Conservation (phyloP, 1,139 yeast genomes). For the Williopsis jadinii region DNA sequence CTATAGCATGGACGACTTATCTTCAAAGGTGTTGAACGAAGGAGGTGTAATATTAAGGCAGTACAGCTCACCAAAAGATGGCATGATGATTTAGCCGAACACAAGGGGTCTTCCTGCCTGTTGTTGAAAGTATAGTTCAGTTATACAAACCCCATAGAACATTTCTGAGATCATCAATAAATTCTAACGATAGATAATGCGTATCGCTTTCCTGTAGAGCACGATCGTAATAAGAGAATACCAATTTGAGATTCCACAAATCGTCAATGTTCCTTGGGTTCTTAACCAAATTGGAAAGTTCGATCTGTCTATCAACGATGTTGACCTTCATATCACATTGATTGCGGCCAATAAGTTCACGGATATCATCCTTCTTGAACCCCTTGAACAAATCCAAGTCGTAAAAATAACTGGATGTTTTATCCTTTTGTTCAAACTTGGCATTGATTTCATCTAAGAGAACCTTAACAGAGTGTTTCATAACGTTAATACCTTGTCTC, state of each 20-base stretch:
- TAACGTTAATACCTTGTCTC: slow-evolving; percentile 35
- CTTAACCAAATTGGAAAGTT: slow-evolving; percentile 38
- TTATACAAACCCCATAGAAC: slow-evolving; percentile 29
- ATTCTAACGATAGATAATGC: slow-evolving; percentile 38
- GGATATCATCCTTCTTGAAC: slow-evolving; percentile 14
- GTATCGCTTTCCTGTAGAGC: slow-evolving; percentile 16
- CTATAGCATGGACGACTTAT: slow-evolving; percentile 80
- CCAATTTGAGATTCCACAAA: slow-evolving; percentile 56
- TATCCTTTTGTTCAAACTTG: slow-evolving; percentile 10
- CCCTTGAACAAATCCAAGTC: slow-evolving; percentile 11
- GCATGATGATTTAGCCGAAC: slow-evolving; percentile 8
- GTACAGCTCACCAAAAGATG: slow-evolving; percentile 51
- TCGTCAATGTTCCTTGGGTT: slow-evolving; percentile 45
- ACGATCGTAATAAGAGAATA: slow-evolving; percentile 54
- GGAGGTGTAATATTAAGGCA: slow-evolving; percentile 76
- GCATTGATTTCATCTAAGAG: slow-evolving; percentile 21
- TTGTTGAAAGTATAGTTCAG: background rate
- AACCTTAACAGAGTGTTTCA: slow-evolving; percentile 34
- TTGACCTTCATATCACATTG: slow-evolving; percentile 27
- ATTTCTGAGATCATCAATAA: slow-evolving; percentile 45
- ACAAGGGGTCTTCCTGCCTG: no score
- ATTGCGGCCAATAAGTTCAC: slow-evolving; percentile 10
- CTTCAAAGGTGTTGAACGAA: slow-evolving; percentile 61
- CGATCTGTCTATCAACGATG: slow-evolving; percentile 50
- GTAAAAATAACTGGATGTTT: slow-evolving; percentile 1